These are phyloP conservation scores for Phylloporus rhodoxanthus DNA, from an alignment of 768 basidiomycete species.

Conservation along the genomic window DNA sequence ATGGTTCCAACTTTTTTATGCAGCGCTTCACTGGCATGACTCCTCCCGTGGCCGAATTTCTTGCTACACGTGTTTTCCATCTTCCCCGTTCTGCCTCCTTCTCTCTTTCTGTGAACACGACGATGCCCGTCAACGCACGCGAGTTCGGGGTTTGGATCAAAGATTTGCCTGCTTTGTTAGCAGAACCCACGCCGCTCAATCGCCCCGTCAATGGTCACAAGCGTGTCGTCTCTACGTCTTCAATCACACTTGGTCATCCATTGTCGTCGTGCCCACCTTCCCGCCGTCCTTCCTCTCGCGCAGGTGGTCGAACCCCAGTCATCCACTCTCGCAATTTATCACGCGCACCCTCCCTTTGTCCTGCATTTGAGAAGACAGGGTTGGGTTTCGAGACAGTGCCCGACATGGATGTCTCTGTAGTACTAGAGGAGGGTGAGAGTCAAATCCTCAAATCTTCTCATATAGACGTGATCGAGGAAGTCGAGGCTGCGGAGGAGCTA, in stretches of 20 bases:
- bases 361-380: slow-evolving; percentile 38
- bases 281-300: slow-evolving; percentile 66
- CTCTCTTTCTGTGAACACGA: slow-evolving; percentile 23
- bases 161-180: slow-evolving; percentile 71
- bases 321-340: slow-evolving; percentile 52
- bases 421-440: slow-evolving; percentile 41
- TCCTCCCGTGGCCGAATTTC: slow-evolving; percentile 75
- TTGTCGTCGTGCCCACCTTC: slow-evolving; percentile 61
- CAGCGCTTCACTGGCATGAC: slow-evolving; percentile 89
- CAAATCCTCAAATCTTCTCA: slow-evolving; percentile 23
- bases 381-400: slow-evolving; percentile 45
- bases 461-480: slow-evolving; percentile 34
- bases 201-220: slow-evolving; percentile 40
- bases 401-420: slow-evolving; percentile 38
- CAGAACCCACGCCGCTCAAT: slow-evolving; percentile 29
- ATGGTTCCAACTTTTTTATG: slow-evolving; percentile 84
- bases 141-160: slow-evolving; percentile 86
- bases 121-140: slow-evolving; percentile 52
- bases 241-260: slow-evolving; percentile 54
- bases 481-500: slow-evolving; percentile 32
- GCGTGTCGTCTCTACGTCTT: slow-evolving; percentile 55
- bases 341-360: slow-evolving; percentile 59
- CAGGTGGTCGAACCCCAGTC: slow-evolving; percentile 50
- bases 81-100: slow-evolving; percentile 52
- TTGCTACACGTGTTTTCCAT: slow-evolving; percentile 81